Percentiles rank a stretch among this genome's conserved stretches.
Conservation (phyloP, 78 protist genomes). For the Parvularia atlantis region DNA sequence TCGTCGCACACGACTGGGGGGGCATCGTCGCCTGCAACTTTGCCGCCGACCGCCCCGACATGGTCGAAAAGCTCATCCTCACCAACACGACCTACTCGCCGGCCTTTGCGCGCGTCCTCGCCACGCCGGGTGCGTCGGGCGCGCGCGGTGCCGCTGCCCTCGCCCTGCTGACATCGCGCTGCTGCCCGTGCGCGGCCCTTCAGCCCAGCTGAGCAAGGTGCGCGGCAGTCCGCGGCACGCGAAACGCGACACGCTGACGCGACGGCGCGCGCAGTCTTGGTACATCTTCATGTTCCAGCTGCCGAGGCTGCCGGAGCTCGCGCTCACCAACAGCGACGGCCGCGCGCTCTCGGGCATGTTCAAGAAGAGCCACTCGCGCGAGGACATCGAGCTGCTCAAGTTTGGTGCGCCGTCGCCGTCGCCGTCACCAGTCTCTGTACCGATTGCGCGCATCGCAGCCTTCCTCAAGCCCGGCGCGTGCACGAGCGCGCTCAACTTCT, state of each 20-base stretch:
- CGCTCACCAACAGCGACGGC: background rate
- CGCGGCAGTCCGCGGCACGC: no score
- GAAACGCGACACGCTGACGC: background rate
- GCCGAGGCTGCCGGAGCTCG: background rate
- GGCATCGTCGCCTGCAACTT: background rate
- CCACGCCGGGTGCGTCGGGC: background rate
- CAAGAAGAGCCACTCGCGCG: background rate
- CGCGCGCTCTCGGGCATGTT: background rate
- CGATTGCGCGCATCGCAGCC: background rate
- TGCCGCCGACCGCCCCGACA: background rate
- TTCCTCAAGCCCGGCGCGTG: background rate
- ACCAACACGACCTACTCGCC: background rate
- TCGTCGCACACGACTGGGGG: constrained; percentile 12
- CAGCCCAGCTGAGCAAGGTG: no score
- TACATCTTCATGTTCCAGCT: constrained; percentile 9
- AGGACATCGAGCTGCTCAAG: background rate
- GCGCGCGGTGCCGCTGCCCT: background rate
- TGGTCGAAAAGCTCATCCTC: background rate
- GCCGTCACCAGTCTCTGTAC: background rate
- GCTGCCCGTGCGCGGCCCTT: background rate
- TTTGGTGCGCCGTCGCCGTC: background rate
- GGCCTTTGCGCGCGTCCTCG: background rate
- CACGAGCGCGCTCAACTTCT: constrained; percentile 5
- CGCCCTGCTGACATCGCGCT: background rate
- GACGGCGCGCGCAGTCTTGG: background rate